Percentiles rank a stretch among this genome's conserved stretches.
Conservation (phyloP, 2,329 filamentous ascomycete genomes). For the Mycocentrospora acerina region DNA sequence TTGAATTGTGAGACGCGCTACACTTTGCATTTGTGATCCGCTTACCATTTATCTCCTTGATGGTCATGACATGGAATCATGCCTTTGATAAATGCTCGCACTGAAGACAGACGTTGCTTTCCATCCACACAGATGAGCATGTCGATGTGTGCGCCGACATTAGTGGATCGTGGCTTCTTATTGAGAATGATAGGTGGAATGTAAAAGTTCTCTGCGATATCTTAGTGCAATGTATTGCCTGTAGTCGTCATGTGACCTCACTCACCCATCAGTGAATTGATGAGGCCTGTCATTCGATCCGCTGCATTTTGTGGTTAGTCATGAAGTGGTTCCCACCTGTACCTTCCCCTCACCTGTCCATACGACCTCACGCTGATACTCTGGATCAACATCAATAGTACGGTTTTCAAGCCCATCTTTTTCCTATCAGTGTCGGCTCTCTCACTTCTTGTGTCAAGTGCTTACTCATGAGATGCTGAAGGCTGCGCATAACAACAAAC, state of each 20-base stretch:
- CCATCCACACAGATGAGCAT: slow-evolving; percentile 49
- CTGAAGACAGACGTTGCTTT: slow-evolving; percentile 51
- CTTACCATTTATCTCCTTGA: slow-evolving; percentile 46
- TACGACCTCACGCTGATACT: slow-evolving; percentile 52
- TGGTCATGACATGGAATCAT: slow-evolving; percentile 48
- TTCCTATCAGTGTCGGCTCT: slow-evolving; percentile 2
- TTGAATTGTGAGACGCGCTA: slow-evolving; percentile 5
- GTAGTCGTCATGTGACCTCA: too few relatives aligned
- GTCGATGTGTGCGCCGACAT: slow-evolving; percentile 11
- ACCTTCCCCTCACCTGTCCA: slow-evolving; percentile 36
- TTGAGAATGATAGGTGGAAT: slow-evolving; percentile 54
- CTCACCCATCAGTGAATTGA: slow-evolving; percentile 40
- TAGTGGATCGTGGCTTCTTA: slow-evolving; percentile 18
- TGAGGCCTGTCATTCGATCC: slow-evolving; percentile 37
- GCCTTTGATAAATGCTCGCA: slow-evolving; percentile 49
- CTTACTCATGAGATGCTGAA: slow-evolving; percentile 30
- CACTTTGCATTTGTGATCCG: background rate
- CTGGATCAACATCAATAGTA: slow-evolving; percentile 46
- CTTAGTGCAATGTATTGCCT: background rate
- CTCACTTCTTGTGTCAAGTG: background rate
- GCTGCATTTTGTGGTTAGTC: slow-evolving; percentile 10
- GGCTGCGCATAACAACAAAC: slow-evolving; percentile 15
- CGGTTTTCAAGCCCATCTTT: slow-evolving; percentile 25
- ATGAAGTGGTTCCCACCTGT: background rate
- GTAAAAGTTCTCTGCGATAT: slow-evolving; percentile 41